Percentiles rank a stretch among this genome's conserved stretches.
Evolutionary conservation across 345 rosid genomes (phyloP).

Genomic region (Ceriops tagal): DNA sequence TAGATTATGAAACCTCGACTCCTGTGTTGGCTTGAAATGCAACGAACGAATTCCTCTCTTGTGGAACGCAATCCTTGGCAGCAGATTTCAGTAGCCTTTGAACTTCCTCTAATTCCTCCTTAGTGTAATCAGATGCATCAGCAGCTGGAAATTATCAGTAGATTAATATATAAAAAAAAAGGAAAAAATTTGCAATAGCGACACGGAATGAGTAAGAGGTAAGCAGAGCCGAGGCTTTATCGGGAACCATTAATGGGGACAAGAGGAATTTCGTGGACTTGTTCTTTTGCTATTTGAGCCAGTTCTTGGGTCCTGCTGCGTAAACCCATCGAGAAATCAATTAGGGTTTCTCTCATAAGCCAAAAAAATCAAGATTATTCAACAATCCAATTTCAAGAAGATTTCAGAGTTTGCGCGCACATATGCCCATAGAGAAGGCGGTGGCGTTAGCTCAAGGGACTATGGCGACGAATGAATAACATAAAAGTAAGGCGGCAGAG

Average conservation of each 20-base stretch:
- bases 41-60: constrained; percentile 72
- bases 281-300: constrained; percentile 94
- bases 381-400: background rate
- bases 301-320: constrained; percentile 97
- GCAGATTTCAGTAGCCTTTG: constrained; percentile 56
- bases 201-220: constrained; percentile 46
- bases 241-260: constrained; percentile 91
- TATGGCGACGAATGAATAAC: constrained; percentile 27
- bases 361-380: constrained; percentile 34
- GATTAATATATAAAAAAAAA: background rate
- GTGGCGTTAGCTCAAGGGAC: constrained; percentile 40
- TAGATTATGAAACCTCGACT: constrained; percentile 53
- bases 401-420: constrained; percentile 36
- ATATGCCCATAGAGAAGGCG: constrained; percentile 80
- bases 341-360: constrained; percentile 34
- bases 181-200: background rate
- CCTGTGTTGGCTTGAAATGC: constrained; percentile 84
- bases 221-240: constrained; percentile 67
- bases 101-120: constrained; percentile 51
- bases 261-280: constrained; percentile 65
- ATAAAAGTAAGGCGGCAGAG: constrained; percentile 35
- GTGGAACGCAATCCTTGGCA: constrained; percentile 79
- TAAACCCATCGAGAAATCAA: constrained; percentile 14
- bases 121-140: constrained; percentile 39
- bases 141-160: constrained; percentile 18